Percentiles rank a stretch among this genome's conserved stretches.
Conservation (phyloP, 257 asterid genomes). For the Salvia rosmarinus region DNA sequence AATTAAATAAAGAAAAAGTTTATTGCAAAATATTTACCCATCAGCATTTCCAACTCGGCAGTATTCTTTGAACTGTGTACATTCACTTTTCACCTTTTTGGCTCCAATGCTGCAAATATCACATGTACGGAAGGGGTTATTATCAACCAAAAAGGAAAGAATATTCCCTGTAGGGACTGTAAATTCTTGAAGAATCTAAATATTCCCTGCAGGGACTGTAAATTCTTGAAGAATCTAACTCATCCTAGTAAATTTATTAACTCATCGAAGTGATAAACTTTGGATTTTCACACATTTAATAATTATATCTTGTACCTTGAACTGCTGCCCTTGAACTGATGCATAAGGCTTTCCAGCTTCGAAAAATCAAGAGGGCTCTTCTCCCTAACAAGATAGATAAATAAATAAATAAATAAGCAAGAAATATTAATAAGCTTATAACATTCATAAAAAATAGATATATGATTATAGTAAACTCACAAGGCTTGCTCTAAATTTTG, state of each 20-base stretch:
- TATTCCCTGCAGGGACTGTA: slow-evolving; percentile 26
- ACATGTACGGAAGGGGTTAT: slow-evolving; percentile 12
- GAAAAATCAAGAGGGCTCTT: slow-evolving; percentile 49
- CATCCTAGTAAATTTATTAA: too few species aligned
- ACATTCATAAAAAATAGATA: not conserved
- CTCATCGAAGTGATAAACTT: too few species aligned
- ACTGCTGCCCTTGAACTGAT: slow-evolving; percentile 78
- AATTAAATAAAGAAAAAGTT: not conserved
- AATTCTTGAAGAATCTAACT: not conserved
- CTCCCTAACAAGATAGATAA: slow-evolving; percentile 35
- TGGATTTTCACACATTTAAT: not conserved
- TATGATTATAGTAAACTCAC: slow-evolving; percentile 42
- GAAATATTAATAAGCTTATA: not conserved
- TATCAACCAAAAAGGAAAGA: not conserved
- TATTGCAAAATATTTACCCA: slow-evolving; percentile 49
- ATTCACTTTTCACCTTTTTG: slow-evolving; percentile 66
- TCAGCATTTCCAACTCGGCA: slow-evolving; percentile 69
- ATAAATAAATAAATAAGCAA: not conserved
- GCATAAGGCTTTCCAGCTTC: slow-evolving; percentile 66
- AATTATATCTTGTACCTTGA: slow-evolving; percentile 63
- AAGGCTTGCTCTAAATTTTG: slow-evolving; percentile 63
- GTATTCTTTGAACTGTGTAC: slow-evolving; percentile 64
- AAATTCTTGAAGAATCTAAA: slow-evolving; percentile 6
- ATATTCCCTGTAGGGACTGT: slow-evolving; percentile 21
- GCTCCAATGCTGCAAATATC: slow-evolving; percentile 78